Conservation (phyloP, 139 green algal genomes). For the Zygnema cylindricum region DNA sequence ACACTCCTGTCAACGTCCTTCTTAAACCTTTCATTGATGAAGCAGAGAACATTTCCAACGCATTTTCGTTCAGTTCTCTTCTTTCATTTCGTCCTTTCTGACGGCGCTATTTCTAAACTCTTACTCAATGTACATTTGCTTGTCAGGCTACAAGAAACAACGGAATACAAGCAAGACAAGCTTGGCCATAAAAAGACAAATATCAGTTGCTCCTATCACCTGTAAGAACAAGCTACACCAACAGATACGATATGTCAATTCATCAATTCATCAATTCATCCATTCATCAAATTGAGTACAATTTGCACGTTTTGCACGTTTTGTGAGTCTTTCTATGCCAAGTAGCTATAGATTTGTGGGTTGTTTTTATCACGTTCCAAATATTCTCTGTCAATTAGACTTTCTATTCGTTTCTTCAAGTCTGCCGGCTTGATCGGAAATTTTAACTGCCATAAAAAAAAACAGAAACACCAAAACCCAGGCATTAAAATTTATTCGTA, state of each 20-base stretch:
- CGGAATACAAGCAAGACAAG: not conserved
- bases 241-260: not conserved
- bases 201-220: not conserved
- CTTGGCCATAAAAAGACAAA: not conserved
- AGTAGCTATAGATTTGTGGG: conserved; percentile 66
- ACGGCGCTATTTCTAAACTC: not conserved
- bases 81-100: not conserved
- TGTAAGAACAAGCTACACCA: not conserved
- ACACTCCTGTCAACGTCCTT: not conserved
- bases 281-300: too few species aligned
- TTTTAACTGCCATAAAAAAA: conserved; percentile 79
- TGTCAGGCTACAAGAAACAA: not conserved
- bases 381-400: conserved; percentile 97
- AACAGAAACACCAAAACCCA: not conserved
- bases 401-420: conserved; percentile 98
- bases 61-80: not conserved
- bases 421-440: conserved; percentile 90
- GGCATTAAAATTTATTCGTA: not conserved
- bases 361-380: conserved; percentile 73
- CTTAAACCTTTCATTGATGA: not conserved
- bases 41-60: not conserved
- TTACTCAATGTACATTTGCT: not conserved
- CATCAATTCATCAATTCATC: too few species aligned
- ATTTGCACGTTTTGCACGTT: not conserved
- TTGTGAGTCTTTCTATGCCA: conserved; percentile 44